Conservation (phyloP, 495 filamentous ascomycete genomes). For the Hyaloscypha variabilis region DNA sequence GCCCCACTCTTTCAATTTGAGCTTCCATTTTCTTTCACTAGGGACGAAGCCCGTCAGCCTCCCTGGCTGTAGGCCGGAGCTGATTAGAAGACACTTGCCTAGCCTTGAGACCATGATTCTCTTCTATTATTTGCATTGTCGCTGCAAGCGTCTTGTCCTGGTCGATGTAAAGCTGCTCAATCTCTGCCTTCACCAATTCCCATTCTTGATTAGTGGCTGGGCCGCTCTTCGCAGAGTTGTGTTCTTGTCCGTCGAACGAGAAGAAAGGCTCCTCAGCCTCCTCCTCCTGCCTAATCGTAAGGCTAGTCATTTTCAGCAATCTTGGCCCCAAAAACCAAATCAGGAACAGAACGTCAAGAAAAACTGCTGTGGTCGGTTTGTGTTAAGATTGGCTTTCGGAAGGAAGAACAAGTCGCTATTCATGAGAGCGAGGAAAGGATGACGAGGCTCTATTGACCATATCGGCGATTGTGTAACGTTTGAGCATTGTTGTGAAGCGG, state of each 20-base stretch:
- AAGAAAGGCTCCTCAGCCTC: neutral
- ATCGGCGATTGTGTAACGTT: neutral
- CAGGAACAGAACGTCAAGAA: neutral
- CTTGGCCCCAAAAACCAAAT: neutral
- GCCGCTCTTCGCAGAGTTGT: neutral
- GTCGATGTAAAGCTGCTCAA: neutral
- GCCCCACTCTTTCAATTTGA: conserved; percentile 19
- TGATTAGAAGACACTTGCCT: neutral
- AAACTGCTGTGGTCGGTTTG: neutral
- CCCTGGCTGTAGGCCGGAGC: neutral
- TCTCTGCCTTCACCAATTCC: conserved; percentile 6
- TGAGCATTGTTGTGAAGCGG: neutral
- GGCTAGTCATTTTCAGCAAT: neutral
- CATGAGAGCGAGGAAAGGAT: neutral
- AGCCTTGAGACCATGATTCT: conserved; percentile 6
- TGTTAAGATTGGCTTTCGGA: neutral
- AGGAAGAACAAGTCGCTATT: neutral
- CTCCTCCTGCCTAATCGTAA: neutral
- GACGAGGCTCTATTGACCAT: neutral
- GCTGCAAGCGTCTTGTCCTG: conserved; percentile 1
- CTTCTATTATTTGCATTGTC: conserved; percentile 1
- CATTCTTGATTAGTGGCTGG: conserved; percentile 13
- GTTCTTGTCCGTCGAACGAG: neutral
- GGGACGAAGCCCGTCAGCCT: neutral
- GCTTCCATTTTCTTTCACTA: conserved; percentile 17